Evolutionary conservation across 768 basidiomycete genomes (phyloP).

Genomic region (Agrocybe chaxingu): DNA sequence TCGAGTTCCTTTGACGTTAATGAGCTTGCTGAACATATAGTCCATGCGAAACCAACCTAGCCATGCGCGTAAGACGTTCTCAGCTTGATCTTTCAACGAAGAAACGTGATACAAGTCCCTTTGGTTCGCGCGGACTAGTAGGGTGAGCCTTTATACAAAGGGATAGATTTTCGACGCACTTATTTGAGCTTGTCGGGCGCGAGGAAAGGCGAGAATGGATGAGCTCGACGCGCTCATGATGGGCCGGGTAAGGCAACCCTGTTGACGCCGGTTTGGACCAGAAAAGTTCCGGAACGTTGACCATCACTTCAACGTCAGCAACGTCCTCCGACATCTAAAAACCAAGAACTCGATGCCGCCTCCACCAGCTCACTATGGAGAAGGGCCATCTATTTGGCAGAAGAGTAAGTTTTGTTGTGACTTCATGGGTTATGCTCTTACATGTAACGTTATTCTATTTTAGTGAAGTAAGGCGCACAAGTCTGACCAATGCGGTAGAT

Average conservation of each 20-base stretch:
- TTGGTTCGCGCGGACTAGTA: constrained; percentile 78
- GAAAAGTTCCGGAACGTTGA: no score
- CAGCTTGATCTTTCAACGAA: constrained; percentile 71
- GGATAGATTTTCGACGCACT: constrained; percentile 45
- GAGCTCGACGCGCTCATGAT: constrained; percentile 15
- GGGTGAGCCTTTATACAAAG: constrained; percentile 9
- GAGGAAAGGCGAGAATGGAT: constrained; percentile 50
- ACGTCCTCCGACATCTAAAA: background rate
- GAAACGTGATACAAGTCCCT: constrained; percentile 77
- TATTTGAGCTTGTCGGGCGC: constrained; percentile 83
- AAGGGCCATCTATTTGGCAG: constrained; percentile 69
- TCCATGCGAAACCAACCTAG: constrained; percentile 47
- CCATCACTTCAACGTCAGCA: no score
- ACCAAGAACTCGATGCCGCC: constrained; percentile 19
- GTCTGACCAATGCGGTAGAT: background rate
- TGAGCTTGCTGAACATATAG: background rate
- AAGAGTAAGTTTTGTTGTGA: constrained; percentile 51
- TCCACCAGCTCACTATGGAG: constrained; percentile 39
- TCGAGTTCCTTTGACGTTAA: constrained; percentile 57
- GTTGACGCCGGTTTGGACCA: constrained; percentile 18
- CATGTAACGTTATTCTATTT: constrained; percentile 10
- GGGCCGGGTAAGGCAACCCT: constrained; percentile 9
- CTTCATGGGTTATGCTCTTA: constrained; percentile 2
- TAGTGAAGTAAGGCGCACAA: constrained; percentile 55
- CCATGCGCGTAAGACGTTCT: constrained; percentile 72